Evolutionary conservation across 1,139 yeast genomes (phyloP), one percentile per base, ranked within the genome.

Genomic region (Waltiozyma solani): DNA sequence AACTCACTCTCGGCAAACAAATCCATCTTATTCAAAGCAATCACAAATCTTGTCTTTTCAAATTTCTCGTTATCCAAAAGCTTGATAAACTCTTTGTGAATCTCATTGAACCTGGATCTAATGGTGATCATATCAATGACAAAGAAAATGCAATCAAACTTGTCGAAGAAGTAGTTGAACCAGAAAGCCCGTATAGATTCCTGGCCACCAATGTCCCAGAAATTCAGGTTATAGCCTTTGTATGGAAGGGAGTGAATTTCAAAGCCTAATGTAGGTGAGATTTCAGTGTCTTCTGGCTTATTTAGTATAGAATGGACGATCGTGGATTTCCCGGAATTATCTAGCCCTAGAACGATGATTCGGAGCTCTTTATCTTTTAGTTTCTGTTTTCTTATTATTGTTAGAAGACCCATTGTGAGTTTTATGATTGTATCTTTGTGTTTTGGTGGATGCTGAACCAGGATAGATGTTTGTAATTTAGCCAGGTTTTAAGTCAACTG

Each of bases 181-280:
- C 98, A 91, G 70, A 91, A 72, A 31, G 77, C 68, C 36, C 97
- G 66, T 38, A 91, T 66, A 21, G 85, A 71, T 53, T 76, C 76
- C 59, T 91, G 97, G 4, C 98, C 98, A 3, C 97, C 97, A 35
- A 91, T 76, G 58, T 91, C 98, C 97, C 97, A 91, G 48, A 91
- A 72, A 56, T 87, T 85, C 40, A 91, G 63, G 44, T 72, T 69
- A 40, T 72, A 66, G 32, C 70, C 69, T 3, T 55, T 44, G 45
- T 60, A 54, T 3, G 46, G 41, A 8, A 71, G 48, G 5, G 75
- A 69, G 42, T 64, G 66, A 53, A 69, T 82, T 57, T 66, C 79
- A 62, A 71, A 87, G 40, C 89, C 89, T 37, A 80, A 79, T 0
- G 89, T 80, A 2, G 89, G 89, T 18, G 72, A 61, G 17, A 78